Evolutionary conservation across 1,139 yeast genomes (phyloP).

Genomic region (Debaryomyces psychrophilus): DNA sequence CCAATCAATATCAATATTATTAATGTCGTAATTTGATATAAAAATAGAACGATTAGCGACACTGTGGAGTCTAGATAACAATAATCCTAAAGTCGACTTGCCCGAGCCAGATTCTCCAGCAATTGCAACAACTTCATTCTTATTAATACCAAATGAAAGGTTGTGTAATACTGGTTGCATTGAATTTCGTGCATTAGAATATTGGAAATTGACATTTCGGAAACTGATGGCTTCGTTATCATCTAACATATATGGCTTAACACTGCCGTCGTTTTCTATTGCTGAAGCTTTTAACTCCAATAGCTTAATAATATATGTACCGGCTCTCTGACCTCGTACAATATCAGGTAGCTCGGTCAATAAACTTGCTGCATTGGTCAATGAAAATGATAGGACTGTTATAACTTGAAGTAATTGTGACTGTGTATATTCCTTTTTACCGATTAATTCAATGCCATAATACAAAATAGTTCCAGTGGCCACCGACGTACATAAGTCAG

Average conservation of each 20-base stretch:
- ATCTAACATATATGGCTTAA: conserved; percentile 17
- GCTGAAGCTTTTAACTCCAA: conserved; percentile 36
- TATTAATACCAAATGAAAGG: conserved; percentile 42
- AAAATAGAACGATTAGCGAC: conserved; percentile 36
- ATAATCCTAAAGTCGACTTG: conserved; percentile 65
- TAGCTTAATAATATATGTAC: conserved; percentile 54
- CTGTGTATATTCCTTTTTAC: conserved; percentile 54
- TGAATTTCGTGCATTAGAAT: conserved; percentile 30
- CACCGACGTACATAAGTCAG: conserved; percentile 54
- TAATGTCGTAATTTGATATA: conserved; percentile 47
- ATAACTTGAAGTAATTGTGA: conserved; percentile 68
- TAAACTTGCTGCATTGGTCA: conserved; percentile 62
- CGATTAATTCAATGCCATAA: conserved; percentile 75
- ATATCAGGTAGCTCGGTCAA: conserved; percentile 73
- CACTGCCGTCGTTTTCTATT: conserved; percentile 33
- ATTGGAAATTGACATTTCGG: conserved; percentile 50
- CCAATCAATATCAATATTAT: conserved; percentile 47
- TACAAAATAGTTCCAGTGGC: conserved; percentile 74
- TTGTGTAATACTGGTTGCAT: conserved; percentile 33
- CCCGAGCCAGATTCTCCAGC: conserved; percentile 84
- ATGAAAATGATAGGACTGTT: conserved; percentile 72
- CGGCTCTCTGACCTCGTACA: conserved; percentile 75
- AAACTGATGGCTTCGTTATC: conserved; percentile 37
- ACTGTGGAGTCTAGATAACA: conserved; percentile 56
- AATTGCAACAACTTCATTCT: conserved; percentile 59